phyloP scores from a whole-genome alignment of 2,329 filamentous ascomycete genomes.

The Trichoderma pleuroti region DNA sequence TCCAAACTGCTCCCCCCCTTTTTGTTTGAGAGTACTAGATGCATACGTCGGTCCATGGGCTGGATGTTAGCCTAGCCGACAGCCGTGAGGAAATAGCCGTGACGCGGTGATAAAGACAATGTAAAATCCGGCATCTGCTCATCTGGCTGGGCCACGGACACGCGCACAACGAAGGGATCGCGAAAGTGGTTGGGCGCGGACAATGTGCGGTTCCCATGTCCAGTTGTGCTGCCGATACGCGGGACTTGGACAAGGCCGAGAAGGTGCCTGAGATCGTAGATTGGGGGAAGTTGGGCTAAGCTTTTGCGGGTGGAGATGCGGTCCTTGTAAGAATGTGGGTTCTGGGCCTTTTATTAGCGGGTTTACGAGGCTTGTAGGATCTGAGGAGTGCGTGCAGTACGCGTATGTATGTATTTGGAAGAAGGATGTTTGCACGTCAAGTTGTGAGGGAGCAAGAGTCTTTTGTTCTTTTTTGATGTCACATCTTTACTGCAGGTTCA shows the following conservation, averaged over 20 bases:
- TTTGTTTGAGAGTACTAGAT: neutral
- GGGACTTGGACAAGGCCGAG: neutral
- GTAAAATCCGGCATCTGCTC: neutral
- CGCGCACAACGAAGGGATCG: neutral
- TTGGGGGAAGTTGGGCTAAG: constrained; percentile 1
- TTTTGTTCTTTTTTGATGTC: too few species aligned
- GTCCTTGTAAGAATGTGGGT: neutral
- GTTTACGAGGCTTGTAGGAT: neutral
- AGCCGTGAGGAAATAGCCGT: neutral
- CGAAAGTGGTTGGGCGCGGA: neutral
- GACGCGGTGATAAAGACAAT: neutral
- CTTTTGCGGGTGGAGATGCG: neutral
- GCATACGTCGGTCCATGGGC: neutral
- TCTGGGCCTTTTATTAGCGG: neutral
- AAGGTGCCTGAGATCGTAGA: neutral
- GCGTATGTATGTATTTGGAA: neutral
- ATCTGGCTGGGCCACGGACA: neutral
- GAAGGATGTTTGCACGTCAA: neutral
- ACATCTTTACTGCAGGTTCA: neutral
- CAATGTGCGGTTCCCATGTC: neutral
- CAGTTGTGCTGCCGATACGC: neutral
- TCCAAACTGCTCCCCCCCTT: neutral
- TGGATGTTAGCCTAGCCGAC: neutral
- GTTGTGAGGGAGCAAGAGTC: too few species aligned
- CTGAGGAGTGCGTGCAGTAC: neutral